A percentile compares a stretch with the other conserved stretches of the same genome.
Conservation (phyloP, 2,329 filamentous ascomycete genomes). For the Aurifilum marmelostoma region DNA sequence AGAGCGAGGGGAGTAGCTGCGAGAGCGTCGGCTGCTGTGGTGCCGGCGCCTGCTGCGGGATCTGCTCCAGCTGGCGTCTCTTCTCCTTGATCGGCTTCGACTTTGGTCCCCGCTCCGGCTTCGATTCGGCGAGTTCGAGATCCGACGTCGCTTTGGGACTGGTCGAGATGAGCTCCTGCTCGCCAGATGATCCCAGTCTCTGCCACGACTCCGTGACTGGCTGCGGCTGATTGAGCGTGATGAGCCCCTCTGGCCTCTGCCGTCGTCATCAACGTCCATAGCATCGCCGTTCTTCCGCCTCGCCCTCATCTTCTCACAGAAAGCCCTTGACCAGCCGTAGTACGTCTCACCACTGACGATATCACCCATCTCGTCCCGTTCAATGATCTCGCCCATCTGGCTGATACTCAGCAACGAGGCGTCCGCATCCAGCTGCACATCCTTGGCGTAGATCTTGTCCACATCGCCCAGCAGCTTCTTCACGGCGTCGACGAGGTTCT, state of each 20-base stretch:
- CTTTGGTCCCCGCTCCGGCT: conserved; percentile 31
- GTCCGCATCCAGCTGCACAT: conserved; percentile 46
- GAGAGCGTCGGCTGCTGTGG: conserved; percentile 34
- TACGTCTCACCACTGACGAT: conserved; percentile 72
- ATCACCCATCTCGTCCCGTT: conserved; percentile 68
- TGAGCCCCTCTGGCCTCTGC: conserved; percentile 42
- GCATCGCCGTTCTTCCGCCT: conserved; percentile 43
- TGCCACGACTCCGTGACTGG: conserved; percentile 37
- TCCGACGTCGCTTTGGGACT: conserved; percentile 44
- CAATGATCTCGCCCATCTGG: conserved; percentile 71
- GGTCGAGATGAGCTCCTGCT: conserved; percentile 42
- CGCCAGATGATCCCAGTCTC: conserved; percentile 36
- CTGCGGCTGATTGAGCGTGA: conserved; percentile 38
- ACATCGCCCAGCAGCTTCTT: conserved; percentile 71
- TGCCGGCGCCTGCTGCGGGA: conserved; percentile 32
- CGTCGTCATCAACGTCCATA: conserved; percentile 31
- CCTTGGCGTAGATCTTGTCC: conserved; percentile 66
- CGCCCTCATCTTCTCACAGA: conserved; percentile 80
- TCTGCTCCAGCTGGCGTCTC: conserved; percentile 2
- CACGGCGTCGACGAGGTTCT: conserved; percentile 68
- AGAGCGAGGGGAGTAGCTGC: conserved; percentile 29
- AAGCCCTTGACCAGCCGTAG: conserved; percentile 83
- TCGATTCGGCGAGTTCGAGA: conserved; percentile 41
- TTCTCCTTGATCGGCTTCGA: conserved; percentile 32
- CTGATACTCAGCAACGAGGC: conserved; percentile 66